Conservation (phyloP, 129 eudicot species). For the Chrysanthemum seticuspe region DNA sequence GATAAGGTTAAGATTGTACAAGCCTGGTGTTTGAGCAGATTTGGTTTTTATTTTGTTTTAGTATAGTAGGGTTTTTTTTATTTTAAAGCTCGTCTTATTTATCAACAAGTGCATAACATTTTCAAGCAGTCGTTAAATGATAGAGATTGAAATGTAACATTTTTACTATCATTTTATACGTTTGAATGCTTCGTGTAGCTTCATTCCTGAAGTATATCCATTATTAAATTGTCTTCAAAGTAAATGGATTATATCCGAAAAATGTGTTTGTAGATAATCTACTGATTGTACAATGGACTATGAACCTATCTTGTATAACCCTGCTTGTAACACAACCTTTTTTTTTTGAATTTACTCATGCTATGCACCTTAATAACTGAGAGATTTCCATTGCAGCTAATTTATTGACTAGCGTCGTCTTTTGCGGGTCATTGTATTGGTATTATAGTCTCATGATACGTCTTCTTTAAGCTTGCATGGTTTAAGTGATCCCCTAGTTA, state of each 20-base stretch:
- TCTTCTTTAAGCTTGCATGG: constrained; percentile 11
- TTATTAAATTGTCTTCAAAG: neutral
- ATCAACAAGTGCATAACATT: constrained; percentile 8
- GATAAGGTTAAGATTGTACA: neutral
- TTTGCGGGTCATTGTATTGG: no score
- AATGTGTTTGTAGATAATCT: constrained; percentile 7
- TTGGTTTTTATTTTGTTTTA: neutral
- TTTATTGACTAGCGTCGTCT: no score
- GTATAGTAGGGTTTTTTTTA: neutral
- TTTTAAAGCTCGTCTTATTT: neutral
- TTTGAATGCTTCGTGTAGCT: neutral
- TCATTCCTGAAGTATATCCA: constrained; percentile 6
- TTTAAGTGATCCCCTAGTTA: neutral
- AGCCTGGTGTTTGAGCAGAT: neutral
- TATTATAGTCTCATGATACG: constrained; percentile 7
- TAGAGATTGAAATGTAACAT: neutral
- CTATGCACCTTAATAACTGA: neutral
- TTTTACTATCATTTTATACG: neutral
- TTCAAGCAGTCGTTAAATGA: constrained; percentile 3
- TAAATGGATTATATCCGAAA: neutral
- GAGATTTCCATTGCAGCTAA: no score
- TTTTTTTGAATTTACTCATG: neutral
- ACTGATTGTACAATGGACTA: constrained; percentile 5
- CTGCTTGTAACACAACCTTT: constrained; percentile 5
- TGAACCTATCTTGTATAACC: constrained; percentile 12